phyloP scores from a whole-genome alignment of 208 protist species.

The Trypanosomatidae sp. region DNA sequence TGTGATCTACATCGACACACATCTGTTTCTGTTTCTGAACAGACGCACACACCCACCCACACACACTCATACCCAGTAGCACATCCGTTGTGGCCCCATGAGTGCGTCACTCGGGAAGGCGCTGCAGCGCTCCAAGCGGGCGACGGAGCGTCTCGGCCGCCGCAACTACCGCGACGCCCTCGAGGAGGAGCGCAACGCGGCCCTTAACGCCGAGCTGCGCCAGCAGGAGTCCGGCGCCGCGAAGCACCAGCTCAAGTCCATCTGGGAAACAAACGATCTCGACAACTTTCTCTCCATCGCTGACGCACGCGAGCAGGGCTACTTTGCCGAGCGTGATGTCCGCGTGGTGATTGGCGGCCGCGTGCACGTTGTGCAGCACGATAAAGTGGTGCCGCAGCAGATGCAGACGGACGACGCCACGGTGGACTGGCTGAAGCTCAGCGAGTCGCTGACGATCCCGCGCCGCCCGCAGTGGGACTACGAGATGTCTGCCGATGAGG shows the following conservation, averaged over 20 bases:
- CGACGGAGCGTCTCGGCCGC: slow-evolving; percentile 34
- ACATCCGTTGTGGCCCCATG: too few species aligned
- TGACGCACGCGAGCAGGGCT: slow-evolving; percentile 84
- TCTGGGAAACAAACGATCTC: slow-evolving; percentile 89
- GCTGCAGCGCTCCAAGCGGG: slow-evolving; percentile 73
- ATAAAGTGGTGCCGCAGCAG: slow-evolving; percentile 54
- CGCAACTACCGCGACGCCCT: slow-evolving; percentile 46
- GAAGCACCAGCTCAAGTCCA: too few species aligned
- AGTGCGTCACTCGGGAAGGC: slow-evolving; percentile 80
- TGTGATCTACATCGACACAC: too few species aligned
- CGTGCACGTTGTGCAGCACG: slow-evolving; percentile 72
- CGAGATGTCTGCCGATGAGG: slow-evolving; percentile 53
- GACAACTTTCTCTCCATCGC: slow-evolving; percentile 88
- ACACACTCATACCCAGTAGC: too few species aligned
- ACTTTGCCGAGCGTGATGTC: slow-evolving; percentile 79
- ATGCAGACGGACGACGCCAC: slow-evolving; percentile 29
- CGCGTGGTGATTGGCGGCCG: slow-evolving; percentile 81
- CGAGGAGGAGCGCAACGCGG: slow-evolving; percentile 42
- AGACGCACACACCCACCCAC: too few species aligned
- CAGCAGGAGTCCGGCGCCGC: too few species aligned
- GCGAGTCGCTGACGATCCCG: slow-evolving; percentile 82
- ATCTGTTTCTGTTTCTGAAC: too few species aligned
- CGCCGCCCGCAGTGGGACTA: slow-evolving; percentile 82
- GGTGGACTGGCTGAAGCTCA: slow-evolving; percentile 82
- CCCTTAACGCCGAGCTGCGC: slow-evolving; percentile 38